Conservation (phyloP, 2,329 filamentous ascomycete species). For the Scedosporium boydii region DNA sequence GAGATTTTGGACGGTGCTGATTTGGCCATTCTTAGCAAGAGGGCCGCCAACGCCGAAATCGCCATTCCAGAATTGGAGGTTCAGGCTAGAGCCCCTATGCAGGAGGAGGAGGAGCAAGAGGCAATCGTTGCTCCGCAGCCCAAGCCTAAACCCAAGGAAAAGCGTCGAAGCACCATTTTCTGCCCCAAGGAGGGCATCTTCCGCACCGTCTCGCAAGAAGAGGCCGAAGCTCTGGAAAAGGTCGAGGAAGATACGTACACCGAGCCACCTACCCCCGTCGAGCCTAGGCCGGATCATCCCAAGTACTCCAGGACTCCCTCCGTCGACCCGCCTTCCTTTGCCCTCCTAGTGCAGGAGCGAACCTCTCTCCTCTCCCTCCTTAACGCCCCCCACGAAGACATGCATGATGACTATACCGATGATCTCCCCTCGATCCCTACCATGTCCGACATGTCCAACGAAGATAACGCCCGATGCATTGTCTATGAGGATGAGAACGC, state of each 20-base stretch:
- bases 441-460: constrained; percentile 25
- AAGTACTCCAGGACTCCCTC: constrained; percentile 51
- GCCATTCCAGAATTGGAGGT: neutral
- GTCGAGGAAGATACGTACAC: constrained; percentile 13
- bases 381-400: constrained; percentile 35
- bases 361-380: constrained; percentile 53
- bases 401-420: constrained; percentile 21
- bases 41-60: neutral
- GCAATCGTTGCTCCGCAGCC: neutral
- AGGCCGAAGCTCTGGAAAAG: constrained; percentile 33
- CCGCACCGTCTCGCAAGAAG: constrained; percentile 46
- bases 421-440: constrained; percentile 30
- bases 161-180: constrained; percentile 39
- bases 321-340: constrained; percentile 51
- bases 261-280: constrained; percentile 23
- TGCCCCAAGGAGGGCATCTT: constrained; percentile 55
- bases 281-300: constrained; percentile 22
- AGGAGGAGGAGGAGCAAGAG: neutral
- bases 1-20: constrained; percentile 32
- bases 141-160: neutral
- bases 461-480: neutral
- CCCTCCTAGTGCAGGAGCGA: constrained; percentile 41
- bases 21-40: constrained; percentile 27
- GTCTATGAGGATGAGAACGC: constrained; percentile 6
- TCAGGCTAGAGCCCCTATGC: neutral